These are phyloP conservation scores for Hypoxylon sp. DNA, from an alignment of 2,329 filamentous ascomycete species.

Conservation along the genomic window DNA sequence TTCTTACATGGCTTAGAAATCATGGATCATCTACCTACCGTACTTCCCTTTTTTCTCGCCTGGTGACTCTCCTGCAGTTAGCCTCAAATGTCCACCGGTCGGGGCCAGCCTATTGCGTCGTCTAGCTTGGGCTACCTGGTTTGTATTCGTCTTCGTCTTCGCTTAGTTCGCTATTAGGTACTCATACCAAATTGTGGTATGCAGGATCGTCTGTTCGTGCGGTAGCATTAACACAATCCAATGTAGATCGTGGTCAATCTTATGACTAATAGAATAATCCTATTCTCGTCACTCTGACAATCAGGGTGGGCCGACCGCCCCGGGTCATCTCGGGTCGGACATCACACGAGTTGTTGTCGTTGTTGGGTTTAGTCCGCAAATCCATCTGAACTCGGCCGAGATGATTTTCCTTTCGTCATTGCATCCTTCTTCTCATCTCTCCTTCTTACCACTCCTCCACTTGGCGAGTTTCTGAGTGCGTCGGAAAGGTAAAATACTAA, in stretches of 20 bases:
- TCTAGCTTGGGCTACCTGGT: no score
- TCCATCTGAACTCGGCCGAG: not conserved
- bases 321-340: conserved; percentile 20
- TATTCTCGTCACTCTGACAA: conserved; percentile 13
- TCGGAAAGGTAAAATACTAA: no score
- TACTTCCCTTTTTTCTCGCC: conserved; percentile 9
- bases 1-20: conserved; percentile 31
- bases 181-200: conserved; percentile 16
- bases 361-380: not conserved
- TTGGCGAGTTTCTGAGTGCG: no score
- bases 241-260: conserved; percentile 29
- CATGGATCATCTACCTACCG: conserved; percentile 2
- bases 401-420: no score
- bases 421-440: not conserved
- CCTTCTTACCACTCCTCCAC: no score
- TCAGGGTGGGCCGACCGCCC: conserved; percentile 7
- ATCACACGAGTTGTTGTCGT: no score
- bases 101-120: conserved; percentile 14
- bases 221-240: conserved; percentile 16
- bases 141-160: conserved; percentile 19
- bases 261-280: conserved; percentile 17
- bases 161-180: conserved; percentile 20
- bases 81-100: no score
- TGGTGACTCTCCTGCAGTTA: conserved; percentile 18
- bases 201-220: conserved; percentile 18